phyloP scores from a whole-genome alignment of 768 basidiomycete species.

The Dendrothele bispora region DNA sequence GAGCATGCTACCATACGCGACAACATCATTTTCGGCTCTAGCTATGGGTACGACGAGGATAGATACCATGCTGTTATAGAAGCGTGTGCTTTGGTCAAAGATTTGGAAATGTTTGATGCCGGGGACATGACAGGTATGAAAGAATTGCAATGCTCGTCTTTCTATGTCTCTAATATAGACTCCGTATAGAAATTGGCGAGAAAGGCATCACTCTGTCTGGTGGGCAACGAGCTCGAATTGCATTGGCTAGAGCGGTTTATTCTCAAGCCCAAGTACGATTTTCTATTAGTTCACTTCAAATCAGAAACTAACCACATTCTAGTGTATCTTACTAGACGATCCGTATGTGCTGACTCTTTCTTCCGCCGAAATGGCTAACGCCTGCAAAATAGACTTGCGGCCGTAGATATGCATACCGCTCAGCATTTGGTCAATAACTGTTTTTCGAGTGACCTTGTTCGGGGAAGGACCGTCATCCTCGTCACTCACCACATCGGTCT shows the following conservation, averaged over 20 bases:
- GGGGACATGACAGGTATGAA: constrained; percentile 72
- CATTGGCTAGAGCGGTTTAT: constrained; percentile 80
- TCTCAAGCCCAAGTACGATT: constrained; percentile 57
- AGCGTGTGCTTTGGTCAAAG: constrained; percentile 72
- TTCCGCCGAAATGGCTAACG: neutral
- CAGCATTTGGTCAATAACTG: constrained; percentile 66
- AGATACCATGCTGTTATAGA: constrained; percentile 70
- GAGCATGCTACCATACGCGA: constrained; percentile 81
- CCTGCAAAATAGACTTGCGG: constrained; percentile 52
- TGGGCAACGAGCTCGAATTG: constrained; percentile 72
- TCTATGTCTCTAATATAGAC: neutral
- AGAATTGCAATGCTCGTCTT: neutral
- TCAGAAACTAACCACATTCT: neutral
- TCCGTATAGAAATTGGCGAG: constrained; percentile 66
- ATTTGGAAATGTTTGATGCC: constrained; percentile 70
- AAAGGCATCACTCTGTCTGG: constrained; percentile 73
- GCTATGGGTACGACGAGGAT: constrained; percentile 55
- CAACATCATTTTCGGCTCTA: constrained; percentile 75
- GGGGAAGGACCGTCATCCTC: constrained; percentile 70
- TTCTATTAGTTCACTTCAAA: neutral
- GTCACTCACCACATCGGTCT: constrained; percentile 83
- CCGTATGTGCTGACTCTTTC: constrained; percentile 41
- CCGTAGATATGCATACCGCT: constrained; percentile 79
- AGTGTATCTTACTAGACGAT: constrained; percentile 70
- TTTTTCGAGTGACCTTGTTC: constrained; percentile 59